Percentiles rank a stretch among this genome's conserved stretches.
phyloP scores from a whole-genome alignment of 805 yeast genomes.

The Yamadazyma insecticola region DNA sequence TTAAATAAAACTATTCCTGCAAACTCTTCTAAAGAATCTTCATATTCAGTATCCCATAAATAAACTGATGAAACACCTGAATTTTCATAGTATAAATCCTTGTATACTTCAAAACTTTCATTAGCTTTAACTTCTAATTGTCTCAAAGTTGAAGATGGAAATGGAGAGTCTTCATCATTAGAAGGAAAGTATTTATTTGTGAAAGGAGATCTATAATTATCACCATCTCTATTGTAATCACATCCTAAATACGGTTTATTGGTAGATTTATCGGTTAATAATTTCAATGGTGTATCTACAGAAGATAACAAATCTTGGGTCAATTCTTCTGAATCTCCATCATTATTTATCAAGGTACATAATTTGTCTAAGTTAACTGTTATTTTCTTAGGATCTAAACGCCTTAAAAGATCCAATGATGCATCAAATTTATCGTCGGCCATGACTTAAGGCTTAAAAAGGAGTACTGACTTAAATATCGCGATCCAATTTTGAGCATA shows the following conservation, averaged over 20 bases:
- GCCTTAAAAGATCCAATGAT: slow-evolving; percentile 35
- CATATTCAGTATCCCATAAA: slow-evolving; percentile 79
- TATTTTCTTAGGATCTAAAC: slow-evolving; percentile 37
- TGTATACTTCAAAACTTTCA: slow-evolving; percentile 85
- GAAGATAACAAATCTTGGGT: slow-evolving; percentile 86
- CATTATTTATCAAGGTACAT: slow-evolving; percentile 36
- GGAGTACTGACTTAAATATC: too few species aligned
- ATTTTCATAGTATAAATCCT: slow-evolving; percentile 94
- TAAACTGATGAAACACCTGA: slow-evolving; percentile 80
- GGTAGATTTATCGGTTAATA: slow-evolving; percentile 44
- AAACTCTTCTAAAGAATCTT: slow-evolving; percentile 49
- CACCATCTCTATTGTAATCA: slow-evolving; percentile 94
- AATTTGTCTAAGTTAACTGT: slow-evolving; percentile 28
- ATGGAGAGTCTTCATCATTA: slow-evolving; percentile 62
- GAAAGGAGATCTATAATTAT: slow-evolving; percentile 90
- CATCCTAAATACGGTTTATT: slow-evolving; percentile 77
- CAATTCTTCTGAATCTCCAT: slow-evolving; percentile 40
- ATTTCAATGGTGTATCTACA: slow-evolving; percentile 77
- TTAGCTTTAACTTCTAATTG: slow-evolving; percentile 77
- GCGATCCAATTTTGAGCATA: too few species aligned
- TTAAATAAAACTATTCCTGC: slow-evolving; percentile 90
- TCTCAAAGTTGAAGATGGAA: slow-evolving; percentile 64
- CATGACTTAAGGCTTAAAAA: slow-evolving; percentile 6
- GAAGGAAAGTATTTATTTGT: slow-evolving; percentile 65
- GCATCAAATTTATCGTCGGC: slow-evolving; percentile 35